Evolutionary conservation across 768 basidiomycete species (phyloP).

Genomic region (Mycena sanguinolenta): DNA sequence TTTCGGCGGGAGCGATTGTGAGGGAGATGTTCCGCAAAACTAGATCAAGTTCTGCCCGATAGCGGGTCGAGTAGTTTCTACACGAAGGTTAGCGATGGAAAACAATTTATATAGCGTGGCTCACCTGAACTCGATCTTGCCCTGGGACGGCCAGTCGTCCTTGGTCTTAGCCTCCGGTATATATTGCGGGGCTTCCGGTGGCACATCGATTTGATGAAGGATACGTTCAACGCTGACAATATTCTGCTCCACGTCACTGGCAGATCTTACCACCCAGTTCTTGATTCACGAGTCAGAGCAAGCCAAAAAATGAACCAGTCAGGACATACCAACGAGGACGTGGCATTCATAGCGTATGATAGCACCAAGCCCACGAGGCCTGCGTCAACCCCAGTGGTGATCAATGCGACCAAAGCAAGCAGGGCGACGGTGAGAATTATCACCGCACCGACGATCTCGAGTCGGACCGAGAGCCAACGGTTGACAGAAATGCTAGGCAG

Average conservation of each 20-base stretch:
- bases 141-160: slow-evolving; percentile 78
- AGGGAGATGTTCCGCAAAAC: slow-evolving; percentile 85
- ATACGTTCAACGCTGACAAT: slow-evolving; percentile 93
- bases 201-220: slow-evolving; percentile 81
- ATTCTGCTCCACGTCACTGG: slow-evolving; percentile 92
- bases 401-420: slow-evolving; percentile 77
- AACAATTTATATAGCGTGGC: slow-evolving; percentile 39
- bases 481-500: slow-evolving; percentile 81
- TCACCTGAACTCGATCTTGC: slow-evolving; percentile 80
- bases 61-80: slow-evolving; percentile 81
- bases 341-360: slow-evolving; percentile 87
- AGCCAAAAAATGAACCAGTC: slow-evolving; percentile 5
- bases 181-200: slow-evolving; percentile 81
- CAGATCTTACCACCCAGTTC: slow-evolving; percentile 88
- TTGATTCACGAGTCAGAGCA: slow-evolving; percentile 40
- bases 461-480: slow-evolving; percentile 86
- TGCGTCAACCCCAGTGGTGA: slow-evolving; percentile 85
- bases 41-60: slow-evolving; percentile 84
- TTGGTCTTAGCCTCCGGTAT: slow-evolving; percentile 69
- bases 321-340: slow-evolving; percentile 77
- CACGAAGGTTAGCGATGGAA: slow-evolving; percentile 16
- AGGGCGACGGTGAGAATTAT: slow-evolving; percentile 82
- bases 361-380: slow-evolving; percentile 86
- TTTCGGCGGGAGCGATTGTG: slow-evolving; percentile 82
- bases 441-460: slow-evolving; percentile 87